These are phyloP conservation scores for Cercospora sesami DNA, from an alignment of 2,329 filamentous ascomycete genomes.

Conservation along the genomic window DNA sequence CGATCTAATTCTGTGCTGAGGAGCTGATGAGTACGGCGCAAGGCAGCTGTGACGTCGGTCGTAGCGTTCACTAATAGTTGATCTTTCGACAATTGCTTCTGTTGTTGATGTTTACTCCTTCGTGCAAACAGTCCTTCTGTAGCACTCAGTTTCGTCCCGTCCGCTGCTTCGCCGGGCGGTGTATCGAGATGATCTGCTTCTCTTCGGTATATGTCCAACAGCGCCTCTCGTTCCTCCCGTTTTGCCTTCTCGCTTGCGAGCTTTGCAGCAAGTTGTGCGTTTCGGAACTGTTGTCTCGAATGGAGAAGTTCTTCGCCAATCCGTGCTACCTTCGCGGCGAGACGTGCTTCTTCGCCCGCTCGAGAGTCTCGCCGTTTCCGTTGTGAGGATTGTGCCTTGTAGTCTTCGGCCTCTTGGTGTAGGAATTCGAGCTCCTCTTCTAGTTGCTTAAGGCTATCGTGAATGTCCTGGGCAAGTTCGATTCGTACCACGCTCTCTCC, in stretches of 20 bases:
- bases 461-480: conserved; percentile 79
- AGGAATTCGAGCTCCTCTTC: conserved; percentile 83
- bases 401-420: conserved; percentile 72
- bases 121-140: conserved; percentile 43
- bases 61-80: conserved; percentile 74
- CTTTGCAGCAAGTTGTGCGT: conserved; percentile 77
- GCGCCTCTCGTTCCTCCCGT: conserved; percentile 67
- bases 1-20: too few relatives aligned
- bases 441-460: conserved; percentile 71
- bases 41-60: conserved; percentile 77
- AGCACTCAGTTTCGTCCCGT: conserved; percentile 31
- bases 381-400: conserved; percentile 46
- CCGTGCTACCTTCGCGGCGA: conserved; percentile 66
- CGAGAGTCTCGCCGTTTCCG: conserved; percentile 37
- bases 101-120: conserved; percentile 34
- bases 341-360: conserved; percentile 50
- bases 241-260: conserved; percentile 71
- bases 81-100: conserved; percentile 63
- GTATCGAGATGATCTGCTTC: conserved; percentile 45
- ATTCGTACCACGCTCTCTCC: conserved; percentile 59
- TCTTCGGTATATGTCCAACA: conserved; percentile 26
- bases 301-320: conserved; percentile 70
- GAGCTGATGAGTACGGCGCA: conserved; percentile 81
- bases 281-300: conserved; percentile 69
- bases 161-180: conserved; percentile 23